Base-by-base conservation (phyloP, 441 rosid genomes). In the Euphorbia celastroides region DNA sequence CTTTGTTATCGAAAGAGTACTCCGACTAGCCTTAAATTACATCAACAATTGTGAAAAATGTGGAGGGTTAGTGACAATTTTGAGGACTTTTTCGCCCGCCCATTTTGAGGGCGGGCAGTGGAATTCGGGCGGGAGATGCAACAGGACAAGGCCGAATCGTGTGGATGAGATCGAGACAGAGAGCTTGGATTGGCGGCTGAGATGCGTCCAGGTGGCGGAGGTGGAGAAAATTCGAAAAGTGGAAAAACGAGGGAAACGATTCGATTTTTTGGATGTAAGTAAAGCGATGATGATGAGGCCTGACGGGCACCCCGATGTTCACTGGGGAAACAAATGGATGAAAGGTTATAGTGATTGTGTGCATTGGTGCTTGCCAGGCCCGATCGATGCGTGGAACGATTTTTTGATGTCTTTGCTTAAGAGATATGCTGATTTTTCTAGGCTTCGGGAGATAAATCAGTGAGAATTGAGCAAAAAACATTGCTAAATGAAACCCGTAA, bases 351-450 rank as follows among this genome's bases (percentile, higher is more conserved):
- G 77, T 23, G 98, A 89, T 60, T 92, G 97, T 60, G 85, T 86
- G 11, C 97, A 89, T 38, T 88, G 97, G 97, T 94, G 99, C 80
- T 50, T 94, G 76, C 99, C 98, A 0, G 97, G 98, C 0, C 96
- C 98, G 0, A 76, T 92, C 0, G 97, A 92, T 72, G 54, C 67
- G 0, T 94, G 99, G 99, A 92, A 72, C 54, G 96, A 94, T 57
- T 79, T 92, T 26, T 62, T 89, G 42, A 80, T 86, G 81, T 84
- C 78, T 2, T n/a, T 42, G 26, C 57, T 67, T 28, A 67, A 67
- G 36, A 27, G 70, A 58, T 67, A 57, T 30, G 42, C 32, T 11
- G 64, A 57, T 67, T 57, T 13, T 7, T 58, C 64, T 14, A 28
- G 2, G 22, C 57, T 58, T 7, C 26, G 50, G 57, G 46, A 57